Evolutionary conservation across 495 filamentous ascomycete genomes (phyloP), one percentile per base, ranked within the genome.

Genomic region (Neurospora sp.): DNA sequence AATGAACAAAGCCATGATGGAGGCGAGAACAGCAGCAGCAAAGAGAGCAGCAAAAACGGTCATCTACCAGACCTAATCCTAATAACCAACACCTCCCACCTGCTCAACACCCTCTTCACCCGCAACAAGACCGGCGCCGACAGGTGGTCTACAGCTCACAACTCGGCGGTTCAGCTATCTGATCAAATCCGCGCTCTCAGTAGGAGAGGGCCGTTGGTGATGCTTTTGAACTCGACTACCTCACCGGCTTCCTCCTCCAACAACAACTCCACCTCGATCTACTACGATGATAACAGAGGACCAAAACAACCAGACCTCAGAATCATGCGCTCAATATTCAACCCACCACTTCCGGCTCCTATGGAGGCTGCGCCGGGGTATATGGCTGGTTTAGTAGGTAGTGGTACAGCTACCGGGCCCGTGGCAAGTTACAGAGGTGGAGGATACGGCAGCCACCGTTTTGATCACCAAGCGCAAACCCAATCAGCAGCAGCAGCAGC

Each of bases 161-260:
- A 75, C 14, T 77, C 74, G n/a, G 77, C 81, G 7, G 77, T 77
- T 39, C 74, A 71, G 10, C 78, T 86, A 20, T 75, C 81, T 70
- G 75, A 80, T 4, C 78, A 76, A 31, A 76, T 86, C 27, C 78
- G 76, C 27, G 69, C 73, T 53, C 69, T 85, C 3, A 71, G 78
- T 8, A 80, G 78, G 12, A 59, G 71, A 3, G 74, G 72, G 0
- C 80, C 81, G 1, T 75, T 86, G 3, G 70, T 86, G 42, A 76
- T 86, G 73, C 71, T 86, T 10, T 77, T 85, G 27, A 86, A 86
- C 72, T 80, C 79, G 0, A 83, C 82, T 0, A 81, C 78, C 0
- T 65, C 44, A 18, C 37, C 37, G 7, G 8, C 9, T 14, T 42
- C 37, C 2, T 12, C 6, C 18, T 27, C 6, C 1, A 69, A 20